These are phyloP conservation scores for Phaseolus lunatus DNA, from an alignment of 306 rosid genomes.

Conservation along the genomic window DNA sequence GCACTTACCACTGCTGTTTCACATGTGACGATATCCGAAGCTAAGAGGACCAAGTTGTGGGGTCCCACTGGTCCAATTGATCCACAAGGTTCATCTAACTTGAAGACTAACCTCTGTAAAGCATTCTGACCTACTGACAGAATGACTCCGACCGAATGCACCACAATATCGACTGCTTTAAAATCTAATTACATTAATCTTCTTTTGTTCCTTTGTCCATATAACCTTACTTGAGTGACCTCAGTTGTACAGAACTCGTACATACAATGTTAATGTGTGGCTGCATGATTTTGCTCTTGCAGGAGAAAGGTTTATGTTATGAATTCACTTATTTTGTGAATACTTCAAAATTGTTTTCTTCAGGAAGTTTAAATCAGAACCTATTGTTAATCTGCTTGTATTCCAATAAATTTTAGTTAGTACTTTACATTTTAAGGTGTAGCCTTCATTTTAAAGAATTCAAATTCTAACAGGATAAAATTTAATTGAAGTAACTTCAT, in stretches of 20 bases:
- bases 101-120: slow-evolving; percentile 79
- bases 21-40: slow-evolving; percentile 25
- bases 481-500: background rate
- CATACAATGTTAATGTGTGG: slow-evolving; percentile 48
- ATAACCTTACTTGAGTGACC: slow-evolving; percentile 42
- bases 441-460: background rate
- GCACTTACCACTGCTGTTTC: slow-evolving; percentile 36
- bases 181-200: slow-evolving; percentile 33
- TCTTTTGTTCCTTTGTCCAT: background rate
- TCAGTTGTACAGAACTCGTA: slow-evolving; percentile 67
- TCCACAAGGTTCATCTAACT: slow-evolving; percentile 61
- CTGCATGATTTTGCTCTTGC: slow-evolving; percentile 1
- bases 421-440: background rate
- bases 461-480: background rate
- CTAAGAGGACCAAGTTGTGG: slow-evolving; percentile 35
- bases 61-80: slow-evolving; percentile 1
- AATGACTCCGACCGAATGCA: slow-evolving; percentile 36
- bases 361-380: background rate
- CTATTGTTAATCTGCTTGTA: background rate
- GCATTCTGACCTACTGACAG: slow-evolving; percentile 67
- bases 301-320: background rate
- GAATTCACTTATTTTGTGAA: slow-evolving; percentile 1
- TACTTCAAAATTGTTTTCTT: background rate
- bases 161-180: slow-evolving; percentile 45
- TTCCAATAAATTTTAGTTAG: background rate